A percentile compares a stretch with the other conserved stretches of the same genome.
Conservation (phyloP, 805 yeast genomes). For the Priceomyces carsonii region DNA sequence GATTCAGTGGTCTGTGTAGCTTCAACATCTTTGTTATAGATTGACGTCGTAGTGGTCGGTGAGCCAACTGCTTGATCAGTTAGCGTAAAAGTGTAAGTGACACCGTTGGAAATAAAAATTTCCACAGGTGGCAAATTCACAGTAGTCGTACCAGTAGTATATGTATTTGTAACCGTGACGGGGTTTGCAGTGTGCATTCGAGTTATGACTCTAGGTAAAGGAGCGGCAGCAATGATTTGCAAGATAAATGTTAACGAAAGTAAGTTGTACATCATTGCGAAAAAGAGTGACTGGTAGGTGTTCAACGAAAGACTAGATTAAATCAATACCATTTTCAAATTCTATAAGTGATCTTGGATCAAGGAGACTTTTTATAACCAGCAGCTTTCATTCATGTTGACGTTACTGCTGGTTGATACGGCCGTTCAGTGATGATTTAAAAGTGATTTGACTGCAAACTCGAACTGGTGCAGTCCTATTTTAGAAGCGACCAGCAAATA, state of each 20-base stretch:
- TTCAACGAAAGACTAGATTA: too few species aligned
- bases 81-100: constrained; percentile 49
- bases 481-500: constrained; percentile 2
- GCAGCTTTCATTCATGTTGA: too few species aligned
- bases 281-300: too few species aligned
- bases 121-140: constrained; percentile 54
- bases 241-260: constrained; percentile 17
- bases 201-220: constrained; percentile 47
- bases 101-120: constrained; percentile 51
- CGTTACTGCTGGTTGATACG: constrained; percentile 1
- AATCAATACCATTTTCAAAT: too few species aligned
- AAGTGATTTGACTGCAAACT: not conserved
- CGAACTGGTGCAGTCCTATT: not conserved
- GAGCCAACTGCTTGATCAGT: constrained; percentile 33
- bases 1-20: constrained; percentile 3
- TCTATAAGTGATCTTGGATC: too few species aligned
- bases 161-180: constrained; percentile 44
- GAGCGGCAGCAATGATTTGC: constrained; percentile 29
- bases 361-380: too few species aligned
- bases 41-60: constrained; percentile 33
- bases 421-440: not conserved
- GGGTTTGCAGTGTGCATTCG: constrained; percentile 58
- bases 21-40: constrained; percentile 14
- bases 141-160: constrained; percentile 50
- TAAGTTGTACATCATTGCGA: constrained; percentile 8